Evolutionary conservation across 768 basidiomycete species (phyloP).

Genomic region (Rhodotorula kratochvilovae): DNA sequence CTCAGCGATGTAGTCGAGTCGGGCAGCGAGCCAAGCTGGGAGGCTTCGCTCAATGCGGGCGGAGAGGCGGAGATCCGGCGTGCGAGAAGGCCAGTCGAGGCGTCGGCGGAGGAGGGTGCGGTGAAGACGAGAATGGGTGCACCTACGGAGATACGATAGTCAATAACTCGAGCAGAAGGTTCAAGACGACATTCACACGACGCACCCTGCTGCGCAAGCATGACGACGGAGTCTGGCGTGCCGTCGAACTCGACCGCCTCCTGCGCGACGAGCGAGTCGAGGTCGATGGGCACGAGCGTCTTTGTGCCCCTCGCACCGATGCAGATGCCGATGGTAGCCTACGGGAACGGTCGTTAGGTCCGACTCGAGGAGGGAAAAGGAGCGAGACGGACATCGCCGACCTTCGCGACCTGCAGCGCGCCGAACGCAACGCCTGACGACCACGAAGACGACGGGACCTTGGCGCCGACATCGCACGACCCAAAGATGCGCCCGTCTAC

Average conservation of each 20-base stretch:
- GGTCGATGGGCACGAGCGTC: constrained; percentile 6
- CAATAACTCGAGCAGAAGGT: neutral
- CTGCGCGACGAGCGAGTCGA: constrained; percentile 16
- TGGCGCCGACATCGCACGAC: neutral
- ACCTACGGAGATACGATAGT: no score
- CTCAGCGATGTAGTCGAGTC: neutral
- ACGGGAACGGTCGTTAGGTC: fast-evolving
- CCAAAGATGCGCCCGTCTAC: constrained; percentile 12
- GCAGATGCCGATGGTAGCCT: constrained; percentile 8
- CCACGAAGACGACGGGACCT: neutral
- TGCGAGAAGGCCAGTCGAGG: neutral
- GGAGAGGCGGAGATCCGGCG: neutral
- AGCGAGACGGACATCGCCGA: neutral
- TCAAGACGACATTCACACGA: no score
- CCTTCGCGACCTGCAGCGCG: neutral
- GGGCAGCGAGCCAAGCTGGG: no score
- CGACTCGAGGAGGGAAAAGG: fast-evolving
- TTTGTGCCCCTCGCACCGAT: neutral
- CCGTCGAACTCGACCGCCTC: neutral
- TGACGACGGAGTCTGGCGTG: neutral
- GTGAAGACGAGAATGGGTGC: neutral
- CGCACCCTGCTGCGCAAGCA: neutral
- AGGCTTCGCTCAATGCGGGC: no score
- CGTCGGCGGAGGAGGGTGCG: no score
- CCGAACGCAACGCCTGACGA: neutral